Percentiles rank a stretch among this genome's conserved stretches.
These are phyloP conservation scores for Camelina laxa DNA, from an alignment of 345 rosid genomes.

Conservation along the genomic window DNA sequence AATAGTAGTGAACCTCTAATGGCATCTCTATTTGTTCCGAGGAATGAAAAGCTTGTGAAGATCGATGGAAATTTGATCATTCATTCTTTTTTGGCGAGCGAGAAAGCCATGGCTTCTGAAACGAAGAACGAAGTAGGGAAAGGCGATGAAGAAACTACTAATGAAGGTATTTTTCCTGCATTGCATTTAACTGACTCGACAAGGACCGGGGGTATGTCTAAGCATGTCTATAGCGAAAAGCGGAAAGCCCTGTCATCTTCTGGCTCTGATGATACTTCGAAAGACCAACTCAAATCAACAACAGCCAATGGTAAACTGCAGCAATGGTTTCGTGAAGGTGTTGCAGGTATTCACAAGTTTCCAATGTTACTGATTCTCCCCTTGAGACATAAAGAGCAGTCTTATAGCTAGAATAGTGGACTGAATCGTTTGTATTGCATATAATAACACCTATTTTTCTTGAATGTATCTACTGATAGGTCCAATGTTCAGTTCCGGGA, in stretches of 20 bases:
- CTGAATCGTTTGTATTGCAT: conserved; percentile 14
- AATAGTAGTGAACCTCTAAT: conserved; percentile 69
- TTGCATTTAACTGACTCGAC: conserved; percentile 23
- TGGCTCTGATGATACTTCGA: conserved; percentile 54
- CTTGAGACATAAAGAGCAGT: neutral
- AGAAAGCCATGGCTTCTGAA: conserved; percentile 65
- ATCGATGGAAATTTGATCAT: conserved; percentile 95
- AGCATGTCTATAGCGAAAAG: conserved; percentile 51
- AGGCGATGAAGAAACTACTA: conserved; percentile 51
- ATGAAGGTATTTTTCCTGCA: conserved; percentile 46
- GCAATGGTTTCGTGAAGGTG: conserved; percentile 95
- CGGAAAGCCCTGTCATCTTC: conserved; percentile 64
- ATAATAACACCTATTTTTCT: neutral
- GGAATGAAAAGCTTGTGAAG: conserved; percentile 93
- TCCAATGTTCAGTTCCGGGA: conserved; percentile 82
- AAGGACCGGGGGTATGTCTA: conserved; percentile 46
- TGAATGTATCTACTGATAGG: conserved; percentile 48
- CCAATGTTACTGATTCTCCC: neutral
- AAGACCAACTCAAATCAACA: conserved; percentile 63
- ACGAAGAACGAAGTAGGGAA: conserved; percentile 39
- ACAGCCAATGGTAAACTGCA: conserved; percentile 70
- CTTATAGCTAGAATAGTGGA: neutral
- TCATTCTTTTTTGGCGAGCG: conserved; percentile 76
- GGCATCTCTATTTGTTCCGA: conserved; percentile 85
- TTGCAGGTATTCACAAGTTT: conserved; percentile 64